Base-by-base conservation (phyloP, 1,284 basidiomycete genomes). In the Malassezia equina region DNA sequence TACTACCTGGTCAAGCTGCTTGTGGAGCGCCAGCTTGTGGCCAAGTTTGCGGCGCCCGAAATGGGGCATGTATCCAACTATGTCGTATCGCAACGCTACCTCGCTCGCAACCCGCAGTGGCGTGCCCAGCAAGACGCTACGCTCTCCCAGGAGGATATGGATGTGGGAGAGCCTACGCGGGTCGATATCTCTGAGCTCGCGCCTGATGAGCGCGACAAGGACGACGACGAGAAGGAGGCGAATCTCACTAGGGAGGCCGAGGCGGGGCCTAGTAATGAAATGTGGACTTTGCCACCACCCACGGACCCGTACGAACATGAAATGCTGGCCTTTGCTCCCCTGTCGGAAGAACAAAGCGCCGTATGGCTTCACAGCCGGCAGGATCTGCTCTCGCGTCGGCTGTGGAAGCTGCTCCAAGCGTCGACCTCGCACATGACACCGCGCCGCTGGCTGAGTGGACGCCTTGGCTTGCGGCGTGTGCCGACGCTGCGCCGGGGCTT, bases 1-100 rank as follows among this genome's bases (percentile, higher is more conserved):
- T 88, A 88, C 70, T 90, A 69, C 55, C 54, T 69, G 0, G 64
- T 62, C 53, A 66, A 69, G 42, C 52, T 56, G 19, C 63, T 67
- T 39, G 51, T 61, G 47, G 56, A 69, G 17, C 47, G 53, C n/a
- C 41, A 55, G 11, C 47, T 51, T 5, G 51, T 53, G 27, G 58
- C 39, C 48, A 65, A 66, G 45, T 54, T 69, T 58, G 52, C 60
- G 6, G 65, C 65, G 28, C 62, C 53, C n/a, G 65, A 69, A 43
- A 64, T 62, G 23, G 64, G 64, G n/a, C 62, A 63, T 9, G 36
- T 55, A 11, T 61, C 64, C 0, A 62, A 58, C 47, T 63, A 60
- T 44, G 62, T 60, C 23, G 54, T 68, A 21, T 59, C 59, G 19
- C 53, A 58, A 13, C 49, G 47, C 5, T 68, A 61, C 32, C 45